Base-by-base conservation (phyloP, 2,329 filamentous ascomycete genomes). In the Thelonectria discophora region DNA sequence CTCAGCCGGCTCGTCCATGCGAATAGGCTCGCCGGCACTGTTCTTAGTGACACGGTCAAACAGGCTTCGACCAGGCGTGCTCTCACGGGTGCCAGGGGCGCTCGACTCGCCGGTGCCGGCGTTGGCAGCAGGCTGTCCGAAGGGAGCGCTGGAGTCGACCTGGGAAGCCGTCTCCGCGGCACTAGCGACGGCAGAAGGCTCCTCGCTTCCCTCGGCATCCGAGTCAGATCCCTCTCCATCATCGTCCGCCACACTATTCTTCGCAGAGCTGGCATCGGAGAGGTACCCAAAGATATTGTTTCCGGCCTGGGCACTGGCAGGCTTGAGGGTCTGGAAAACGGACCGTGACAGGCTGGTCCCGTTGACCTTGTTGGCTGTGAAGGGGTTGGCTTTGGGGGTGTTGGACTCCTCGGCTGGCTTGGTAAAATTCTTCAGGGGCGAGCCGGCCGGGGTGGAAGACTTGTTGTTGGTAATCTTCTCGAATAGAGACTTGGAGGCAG, bases 211-310 rank as follows among this genome's bases (percentile, higher is more conserved):
- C 15, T 80, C 77, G 13, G 62, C 72, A 30, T 82, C 80, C 3
- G 79, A 79, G 18, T 80, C 80, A 17, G 78, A 74, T 58, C 77
- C 80, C 64, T 84, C 81, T 7, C 73, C 77, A 52, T 82, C 82
- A 17, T 79, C 80, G 15, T 84, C 81, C 11, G 78, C 74, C 1
- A 81, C 82, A 64, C 85, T 87, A 52, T 81, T 85, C 72, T 84
- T 84, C 42, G 81, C 77, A 13, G 83, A 84, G 66, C 84, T 85
- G 32, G 77, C 79, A 68, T 86, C 84, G 1, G 86, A 88, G 8
- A 88, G 79, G 66, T 88, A 84, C 21, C 81, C 82, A 69, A 89
- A 89, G 51, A 88, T 87, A 69, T 88, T 88, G 47, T 74, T 69
- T 15, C 66, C 72, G 21, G 72, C 48, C 50, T 68, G 68, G 15